phyloP scores from a whole-genome alignment of 495 filamentous ascomycete species.

The Trypethelium eluteriae region DNA sequence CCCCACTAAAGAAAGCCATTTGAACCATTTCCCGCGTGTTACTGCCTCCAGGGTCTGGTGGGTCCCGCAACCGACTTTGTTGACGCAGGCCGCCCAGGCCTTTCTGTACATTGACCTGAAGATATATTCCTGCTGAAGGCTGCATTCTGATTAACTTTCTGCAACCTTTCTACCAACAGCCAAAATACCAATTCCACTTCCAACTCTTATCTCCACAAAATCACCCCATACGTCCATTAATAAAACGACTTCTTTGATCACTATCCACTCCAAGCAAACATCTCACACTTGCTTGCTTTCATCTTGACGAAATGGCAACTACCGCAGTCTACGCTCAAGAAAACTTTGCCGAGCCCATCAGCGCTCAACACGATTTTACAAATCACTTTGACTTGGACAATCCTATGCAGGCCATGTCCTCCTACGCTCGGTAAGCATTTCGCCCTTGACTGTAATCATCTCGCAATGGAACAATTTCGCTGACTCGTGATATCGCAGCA shows the following conservation, averaged over 20 bases:
- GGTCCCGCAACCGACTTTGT: too few species aligned
- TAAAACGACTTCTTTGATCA: background rate
- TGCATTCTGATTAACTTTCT: background rate
- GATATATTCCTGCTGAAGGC: background rate
- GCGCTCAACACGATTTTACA: conserved; percentile 30
- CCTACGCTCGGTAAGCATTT: conserved; percentile 30
- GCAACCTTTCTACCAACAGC: background rate
- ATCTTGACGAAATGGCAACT: background rate
- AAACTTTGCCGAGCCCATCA: conserved; percentile 24
- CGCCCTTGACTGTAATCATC: background rate
- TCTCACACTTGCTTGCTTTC: background rate
- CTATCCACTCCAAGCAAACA: background rate
- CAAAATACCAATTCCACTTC: background rate
- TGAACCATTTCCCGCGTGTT: background rate
- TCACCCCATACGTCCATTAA: too few species aligned
- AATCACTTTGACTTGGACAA: conserved; percentile 27
- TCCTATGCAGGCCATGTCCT: conserved; percentile 30
- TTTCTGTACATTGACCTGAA: background rate
- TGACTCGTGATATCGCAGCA: conserved; percentile 10
- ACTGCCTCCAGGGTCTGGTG: background rate
- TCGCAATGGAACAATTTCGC: background rate
- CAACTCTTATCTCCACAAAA: background rate
- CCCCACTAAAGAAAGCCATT: background rate
- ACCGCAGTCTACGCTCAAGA: conserved; percentile 25
- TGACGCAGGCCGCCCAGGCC: background rate